Evolutionary conservation across 208 protist species (phyloP), one percentile per base, ranked within the genome.

Genomic region (Leishmania major): DNA sequence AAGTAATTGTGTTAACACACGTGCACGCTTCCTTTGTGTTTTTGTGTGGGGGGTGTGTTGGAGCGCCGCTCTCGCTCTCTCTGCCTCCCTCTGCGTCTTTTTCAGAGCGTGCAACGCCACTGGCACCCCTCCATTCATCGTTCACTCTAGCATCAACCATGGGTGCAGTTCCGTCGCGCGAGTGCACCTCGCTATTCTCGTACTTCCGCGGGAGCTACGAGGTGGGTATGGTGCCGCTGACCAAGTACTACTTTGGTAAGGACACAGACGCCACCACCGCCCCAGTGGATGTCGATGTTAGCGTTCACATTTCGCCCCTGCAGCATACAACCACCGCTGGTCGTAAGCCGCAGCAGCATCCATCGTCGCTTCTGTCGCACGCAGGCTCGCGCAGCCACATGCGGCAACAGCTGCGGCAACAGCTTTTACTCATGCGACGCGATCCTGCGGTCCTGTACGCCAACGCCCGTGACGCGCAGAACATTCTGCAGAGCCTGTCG

Each of bases 171-270:
- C 93, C 93, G 5, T 97, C 93, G 17, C 84, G 82, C 37, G 92
- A 97, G 78, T 83, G 79, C 28, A 88, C 84, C 43, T 89, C 87
- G 28, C 84, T 97, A n/a, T 97, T 95, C 79, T 97, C 93, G 35
- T 95, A 95, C 84, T 95, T 97, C 84, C 81, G 94, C 45, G 94
- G 94, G 25, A 97, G 87, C 51, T 97, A 97, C 83, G 94, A 97
- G 81, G 90, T 94, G 75, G 91, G 94, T 5, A 91, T 97, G 75
- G 92, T 97, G 79, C 94, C 94, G 4, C 87, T 97, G 49, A 95
- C 94, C 0, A 89, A 90, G 62, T 82, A 89, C 51, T 95, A 94
- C 72, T 97, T 97, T 81, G 94, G 92, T 47, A 71, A 55, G 1
- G 84, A 87, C 40, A 43, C 60, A 3, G 84, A 85, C 37, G 43